Conservation (phyloP, 2,329 filamentous ascomycete species). For the Leptographium flavum region DNA sequence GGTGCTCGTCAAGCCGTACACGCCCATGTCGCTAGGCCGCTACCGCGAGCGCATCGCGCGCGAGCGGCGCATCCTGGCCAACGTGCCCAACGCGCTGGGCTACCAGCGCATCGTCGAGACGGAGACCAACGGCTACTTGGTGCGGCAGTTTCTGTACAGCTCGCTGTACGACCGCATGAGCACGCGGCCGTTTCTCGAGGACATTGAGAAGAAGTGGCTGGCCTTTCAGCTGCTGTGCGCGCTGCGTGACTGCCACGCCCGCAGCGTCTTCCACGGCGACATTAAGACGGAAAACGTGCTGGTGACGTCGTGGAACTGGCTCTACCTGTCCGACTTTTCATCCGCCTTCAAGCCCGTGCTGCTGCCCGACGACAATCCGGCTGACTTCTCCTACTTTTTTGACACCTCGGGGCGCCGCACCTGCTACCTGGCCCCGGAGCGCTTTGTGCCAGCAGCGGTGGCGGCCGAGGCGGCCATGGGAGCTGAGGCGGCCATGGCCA, state of each 20-base stretch:
- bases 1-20: slow-evolving; percentile 84
- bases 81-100: slow-evolving; percentile 79
- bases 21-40: slow-evolving; percentile 61
- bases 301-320: slow-evolving; percentile 98
- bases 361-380: slow-evolving; percentile 90
- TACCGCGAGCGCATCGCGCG: slow-evolving; percentile 67
- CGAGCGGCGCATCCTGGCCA: slow-evolving; percentile 63
- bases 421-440: slow-evolving; percentile 88
- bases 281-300: slow-evolving; percentile 97
- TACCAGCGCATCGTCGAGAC: slow-evolving; percentile 91
- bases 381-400: slow-evolving; percentile 96
- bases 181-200: slow-evolving; percentile 88
- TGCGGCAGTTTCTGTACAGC: slow-evolving; percentile 90
- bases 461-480: slow-evolving; percentile 18
- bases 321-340: slow-evolving; percentile 95
- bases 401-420: slow-evolving; percentile 83
- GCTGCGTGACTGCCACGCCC: slow-evolving; percentile 77
- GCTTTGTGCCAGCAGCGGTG: slow-evolving; percentile 63
- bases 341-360: slow-evolving; percentile 89
- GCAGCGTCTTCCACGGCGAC: slow-evolving; percentile 87
- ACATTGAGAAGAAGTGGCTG: slow-evolving; percentile 98
- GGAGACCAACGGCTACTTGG: slow-evolving; percentile 78
- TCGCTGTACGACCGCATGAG: slow-evolving; percentile 95
- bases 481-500: neutral
- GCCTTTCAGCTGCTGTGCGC: slow-evolving; percentile 90